A percentile compares a stretch with the other conserved stretches of the same genome.
Evolutionary conservation across 164 flowering plant genomes (phyloP).

Genomic region (Buxus sempervirens): DNA sequence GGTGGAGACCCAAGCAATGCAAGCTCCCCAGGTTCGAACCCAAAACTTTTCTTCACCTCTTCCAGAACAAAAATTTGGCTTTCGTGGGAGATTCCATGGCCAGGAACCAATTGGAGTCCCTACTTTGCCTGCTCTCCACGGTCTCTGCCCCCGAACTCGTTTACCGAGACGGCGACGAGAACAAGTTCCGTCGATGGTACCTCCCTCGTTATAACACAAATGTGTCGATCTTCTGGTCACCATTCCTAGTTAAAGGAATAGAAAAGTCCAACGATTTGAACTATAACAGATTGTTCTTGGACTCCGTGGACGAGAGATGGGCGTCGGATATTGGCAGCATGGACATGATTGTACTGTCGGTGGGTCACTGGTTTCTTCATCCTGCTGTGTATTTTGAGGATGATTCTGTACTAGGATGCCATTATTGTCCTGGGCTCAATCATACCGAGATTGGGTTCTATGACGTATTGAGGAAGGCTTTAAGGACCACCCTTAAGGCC

Average conservation of each 20-base stretch:
- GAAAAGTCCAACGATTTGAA: conserved; percentile 54
- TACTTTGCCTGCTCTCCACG: conserved; percentile 68
- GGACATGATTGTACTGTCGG: conserved; percentile 63
- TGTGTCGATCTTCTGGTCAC: conserved; percentile 86
- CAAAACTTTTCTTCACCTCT: conserved; percentile 43
- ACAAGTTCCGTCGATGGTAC: conserved; percentile 76
- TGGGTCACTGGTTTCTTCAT: conserved; percentile 93
- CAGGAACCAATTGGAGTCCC: conserved; percentile 88
- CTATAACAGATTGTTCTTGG: conserved; percentile 56
- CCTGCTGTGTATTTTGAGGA: conserved; percentile 71
- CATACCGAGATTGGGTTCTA: conserved; percentile 80
- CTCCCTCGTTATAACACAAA: conserved; percentile 54
- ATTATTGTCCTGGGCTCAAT: conserved; percentile 57
- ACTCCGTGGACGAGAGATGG: conserved; percentile 69
- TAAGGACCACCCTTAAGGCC: conserved; percentile 50
- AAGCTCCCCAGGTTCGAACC: conserved; percentile 71
- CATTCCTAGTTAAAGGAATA: conserved; percentile 70
- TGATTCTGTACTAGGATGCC: conserved; percentile 66
- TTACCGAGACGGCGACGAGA: conserved; percentile 56
- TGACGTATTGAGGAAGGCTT: conserved; percentile 60
- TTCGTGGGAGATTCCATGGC: conserved; percentile 97
- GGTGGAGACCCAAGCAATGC: conserved; percentile 74
- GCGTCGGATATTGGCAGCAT: conserved; percentile 49
- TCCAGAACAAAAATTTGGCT: conserved; percentile 61
- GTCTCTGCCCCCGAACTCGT: conserved; percentile 55